phyloP scores from a whole-genome alignment of 352 stramenopile species.

The Phytophthora brassicae region DNA sequence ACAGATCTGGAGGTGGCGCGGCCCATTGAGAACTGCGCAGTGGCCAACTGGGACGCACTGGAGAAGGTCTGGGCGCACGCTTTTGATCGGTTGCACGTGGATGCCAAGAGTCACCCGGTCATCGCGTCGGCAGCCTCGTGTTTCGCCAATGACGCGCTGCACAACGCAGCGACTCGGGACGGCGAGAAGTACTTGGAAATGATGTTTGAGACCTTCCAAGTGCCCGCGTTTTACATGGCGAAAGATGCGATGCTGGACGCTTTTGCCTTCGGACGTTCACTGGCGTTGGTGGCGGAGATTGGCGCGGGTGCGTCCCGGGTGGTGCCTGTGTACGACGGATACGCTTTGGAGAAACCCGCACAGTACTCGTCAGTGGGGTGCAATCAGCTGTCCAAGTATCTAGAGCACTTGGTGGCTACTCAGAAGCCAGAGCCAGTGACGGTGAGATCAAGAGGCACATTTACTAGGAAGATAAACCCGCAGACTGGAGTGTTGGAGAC shows the following conservation, averaged over 20 bases:
- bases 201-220: constrained; percentile 92
- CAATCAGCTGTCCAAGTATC: constrained; percentile 69
- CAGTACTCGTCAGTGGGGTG: constrained; percentile 78
- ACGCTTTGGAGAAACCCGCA: constrained; percentile 74
- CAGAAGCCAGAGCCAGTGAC: constrained; percentile 38
- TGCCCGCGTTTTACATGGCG: constrained; percentile 89
- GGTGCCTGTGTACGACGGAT: constrained; percentile 91
- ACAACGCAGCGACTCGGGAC: constrained; percentile 56
- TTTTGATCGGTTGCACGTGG: constrained; percentile 70
- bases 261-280: constrained; percentile 88
- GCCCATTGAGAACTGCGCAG: constrained; percentile 55
- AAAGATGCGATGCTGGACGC: constrained; percentile 90
- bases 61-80: constrained; percentile 83
- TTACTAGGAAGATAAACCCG: constrained; percentile 52
- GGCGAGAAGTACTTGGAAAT: constrained; percentile 86
- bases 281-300: constrained; percentile 89
- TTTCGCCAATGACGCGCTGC: constrained; percentile 71
- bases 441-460: constrained; percentile 67
- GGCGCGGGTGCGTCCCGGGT: constrained; percentile 84
- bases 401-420: constrained; percentile 62
- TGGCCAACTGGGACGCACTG: constrained; percentile 85
- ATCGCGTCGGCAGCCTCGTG: constrained; percentile 76
- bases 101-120: constrained; percentile 71
- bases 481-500: constrained; percentile 62
- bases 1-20: constrained; percentile 61